Base-by-base conservation (phyloP, 2,329 filamentous ascomycete species). In the Paraphoma sp. region DNA sequence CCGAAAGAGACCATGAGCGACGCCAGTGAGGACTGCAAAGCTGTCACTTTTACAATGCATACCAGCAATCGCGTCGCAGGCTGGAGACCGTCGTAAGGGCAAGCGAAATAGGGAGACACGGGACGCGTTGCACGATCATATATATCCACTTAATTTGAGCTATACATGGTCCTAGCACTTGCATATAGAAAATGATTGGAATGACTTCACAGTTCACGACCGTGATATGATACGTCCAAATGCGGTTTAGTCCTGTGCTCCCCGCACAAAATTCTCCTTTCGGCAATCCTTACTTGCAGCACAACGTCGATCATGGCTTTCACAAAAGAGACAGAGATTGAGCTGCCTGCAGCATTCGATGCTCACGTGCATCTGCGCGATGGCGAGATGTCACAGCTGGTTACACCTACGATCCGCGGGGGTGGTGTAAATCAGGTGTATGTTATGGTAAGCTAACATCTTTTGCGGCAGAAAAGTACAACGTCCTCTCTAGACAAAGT, bases 391-490 rank as follows among this genome's bases (percentile, higher is more conserved):
- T 79, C 80, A 59, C 78, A 81, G 68, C 71, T 81, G 1, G 81
- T 84, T 50, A 80, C 79, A 31, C 80, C 80, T 4, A 82, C 80
- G 18, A 82, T 84, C 63, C 77, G 82, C 48, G 63, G 75, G 57
- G 83, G 82, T 56, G 82, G 82, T 59, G 81, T 82, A 57, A 81
- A 84, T 68, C 82, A 80, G 31, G 82, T 84, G 38, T 84, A 79
- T 72, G 82, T 84, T 31, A 84, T 84, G 81, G 80, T 82, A 73
- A 67, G 78, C 55, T 54, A 55, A 42, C 23, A 38, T 31, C 33
- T 40, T 40, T 53, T 60, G 53, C 38, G 40, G n/a, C 6, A 8
- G 33, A 23, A 5, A 23, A 23, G 2, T 23, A 23, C 23, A 23
- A 23, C n/a, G n/a, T n/a, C 23, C 23, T 23, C 23, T 23, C 23